A percentile compares a stretch with the other conserved stretches of the same genome.
These are phyloP conservation scores for Nemania serpens DNA, from an alignment of 2,329 filamentous ascomycete genomes.

Conservation along the genomic window DNA sequence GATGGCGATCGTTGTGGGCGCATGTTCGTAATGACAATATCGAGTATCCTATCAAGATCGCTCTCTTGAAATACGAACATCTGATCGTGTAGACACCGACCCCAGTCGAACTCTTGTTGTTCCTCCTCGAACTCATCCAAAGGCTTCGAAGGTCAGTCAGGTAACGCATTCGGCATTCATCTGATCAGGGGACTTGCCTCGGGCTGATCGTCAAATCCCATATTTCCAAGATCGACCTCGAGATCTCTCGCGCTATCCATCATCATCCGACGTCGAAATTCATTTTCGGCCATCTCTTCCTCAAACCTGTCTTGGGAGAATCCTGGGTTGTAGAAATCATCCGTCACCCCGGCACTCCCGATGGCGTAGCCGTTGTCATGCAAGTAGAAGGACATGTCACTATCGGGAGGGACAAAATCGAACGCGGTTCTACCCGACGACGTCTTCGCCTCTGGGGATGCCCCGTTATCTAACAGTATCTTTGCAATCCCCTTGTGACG, in stretches of 20 bases:
- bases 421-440: slow-evolving; percentile 92
- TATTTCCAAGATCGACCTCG: slow-evolving; percentile 92
- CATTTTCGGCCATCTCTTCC: slow-evolving; percentile 95
- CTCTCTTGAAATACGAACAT: slow-evolving; percentile 99
- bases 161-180: slow-evolving; percentile 5
- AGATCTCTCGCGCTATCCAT: slow-evolving; percentile 97
- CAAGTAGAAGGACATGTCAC: slow-evolving; percentile 94
- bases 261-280: slow-evolving; percentile 97
- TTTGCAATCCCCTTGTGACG: slow-evolving; percentile 96
- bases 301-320: slow-evolving; percentile 94
- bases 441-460: slow-evolving; percentile 94
- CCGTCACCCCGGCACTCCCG: slow-evolving; percentile 75
- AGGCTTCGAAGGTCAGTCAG: slow-evolving; percentile 51
- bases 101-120: slow-evolving; percentile 94
- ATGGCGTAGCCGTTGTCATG: slow-evolving; percentile 93
- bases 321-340: slow-evolving; percentile 93
- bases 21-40: slow-evolving; percentile 98
- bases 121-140: slow-evolving; percentile 85
- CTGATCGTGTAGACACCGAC: slow-evolving; percentile 90
- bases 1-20: slow-evolving; percentile 91
- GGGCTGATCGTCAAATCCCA: slow-evolving; percentile 93
- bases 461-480: slow-evolving; percentile 86
- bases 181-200: slow-evolving; percentile 63
- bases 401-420: slow-evolving; percentile 93
- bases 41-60: slow-evolving; percentile 87